A percentile compares a stretch with the other conserved stretches of the same genome.
These are phyloP conservation scores for Xylariaceae sp. DNA, from an alignment of 2,329 filamentous ascomycete genomes.

Conservation along the genomic window DNA sequence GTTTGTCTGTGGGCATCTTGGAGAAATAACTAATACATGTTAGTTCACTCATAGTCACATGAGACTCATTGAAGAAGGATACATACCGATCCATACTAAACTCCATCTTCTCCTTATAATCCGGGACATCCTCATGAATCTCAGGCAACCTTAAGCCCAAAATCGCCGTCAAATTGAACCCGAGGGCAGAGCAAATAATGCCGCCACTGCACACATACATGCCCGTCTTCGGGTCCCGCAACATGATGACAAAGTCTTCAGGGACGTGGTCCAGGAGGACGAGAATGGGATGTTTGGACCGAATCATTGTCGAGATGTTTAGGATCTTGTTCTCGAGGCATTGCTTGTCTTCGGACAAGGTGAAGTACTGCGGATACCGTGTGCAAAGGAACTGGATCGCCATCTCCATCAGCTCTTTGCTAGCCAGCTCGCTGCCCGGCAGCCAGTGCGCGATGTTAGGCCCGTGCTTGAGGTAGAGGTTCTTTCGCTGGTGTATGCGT, in stretches of 20 bases:
- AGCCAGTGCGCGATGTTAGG: slow-evolving; percentile 60
- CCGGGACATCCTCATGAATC: slow-evolving; percentile 71
- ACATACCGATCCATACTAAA: slow-evolving; percentile 71
- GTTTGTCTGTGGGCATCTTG: slow-evolving; percentile 66
- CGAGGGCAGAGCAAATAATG: slow-evolving; percentile 70
- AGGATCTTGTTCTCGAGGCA: slow-evolving; percentile 66
- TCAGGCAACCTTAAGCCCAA: slow-evolving; percentile 63
- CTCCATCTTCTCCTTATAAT: slow-evolving; percentile 83
- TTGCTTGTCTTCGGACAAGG: slow-evolving; percentile 47
- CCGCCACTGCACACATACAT: slow-evolving; percentile 71
- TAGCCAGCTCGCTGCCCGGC: slow-evolving; percentile 71
- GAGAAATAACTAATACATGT: slow-evolving; percentile 61
- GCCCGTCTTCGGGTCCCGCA: slow-evolving; percentile 66
- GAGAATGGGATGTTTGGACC: slow-evolving; percentile 57
- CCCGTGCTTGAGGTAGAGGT: slow-evolving; percentile 59
- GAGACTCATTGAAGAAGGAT: no score
- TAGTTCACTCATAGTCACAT: not conserved
- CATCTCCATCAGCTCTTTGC: slow-evolving; percentile 87
- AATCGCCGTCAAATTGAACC: slow-evolving; percentile 73
- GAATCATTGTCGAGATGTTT: slow-evolving; percentile 55
- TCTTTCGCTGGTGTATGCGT: slow-evolving; percentile 63
- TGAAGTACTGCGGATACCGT: slow-evolving; percentile 72
- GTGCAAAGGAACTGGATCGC: slow-evolving; percentile 70
- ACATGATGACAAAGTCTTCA: slow-evolving; percentile 75
- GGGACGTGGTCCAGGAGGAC: slow-evolving; percentile 73